Evolutionary conservation across 192 early-diverging fungal species (phyloP), one percentile per base, ranked within the genome.

Genomic region (Phycomyces blakesleeanus): DNA sequence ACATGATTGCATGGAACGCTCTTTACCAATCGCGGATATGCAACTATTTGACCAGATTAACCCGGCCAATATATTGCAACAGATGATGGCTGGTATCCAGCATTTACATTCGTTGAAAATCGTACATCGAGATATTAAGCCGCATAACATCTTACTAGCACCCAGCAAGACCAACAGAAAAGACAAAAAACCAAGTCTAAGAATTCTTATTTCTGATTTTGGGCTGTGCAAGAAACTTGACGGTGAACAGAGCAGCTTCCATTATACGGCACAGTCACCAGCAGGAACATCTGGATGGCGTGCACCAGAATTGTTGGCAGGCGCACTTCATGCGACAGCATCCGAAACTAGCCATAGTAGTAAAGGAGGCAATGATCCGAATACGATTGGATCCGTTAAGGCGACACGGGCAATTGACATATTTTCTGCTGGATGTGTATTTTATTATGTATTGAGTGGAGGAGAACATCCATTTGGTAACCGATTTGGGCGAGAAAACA

Each of bases 61-160:
- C 49, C 84, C 91, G 6, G 78, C 82, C 57, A 81, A 83, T 29
- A 83, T 92, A 18, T 75, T 97, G 53, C 82, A 82, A 49, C 95
- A 98, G 75, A 91, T 98, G 40, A 85, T 92, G 56, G 71, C 78
- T 16, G 97, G 97, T 0, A 71, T 99, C 15, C 81, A 89, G 50
- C 91, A 97, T 63, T 71, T 99, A 14, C 97, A 99, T 69, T 81
- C 83, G 27, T 80, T 98, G 29, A 94, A 97, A 75, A 94, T 99
- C 66, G 96, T 99, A 3, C 97, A 99, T 73, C 86, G 97, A 9
- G 97, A 99, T 69, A 94, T 99, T 66, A 99, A 99, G 73, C 97
- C 87, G 15, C 88, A 97, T 56, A 98, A 98, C 66, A 96, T 98
- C 52, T 80, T 98, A 51, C 77, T 98, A 41, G 87, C 85, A 5